Evolutionary conservation across 2,329 filamentous ascomycete genomes (phyloP).

Genomic region (Rhynchosporium agropyri): DNA sequence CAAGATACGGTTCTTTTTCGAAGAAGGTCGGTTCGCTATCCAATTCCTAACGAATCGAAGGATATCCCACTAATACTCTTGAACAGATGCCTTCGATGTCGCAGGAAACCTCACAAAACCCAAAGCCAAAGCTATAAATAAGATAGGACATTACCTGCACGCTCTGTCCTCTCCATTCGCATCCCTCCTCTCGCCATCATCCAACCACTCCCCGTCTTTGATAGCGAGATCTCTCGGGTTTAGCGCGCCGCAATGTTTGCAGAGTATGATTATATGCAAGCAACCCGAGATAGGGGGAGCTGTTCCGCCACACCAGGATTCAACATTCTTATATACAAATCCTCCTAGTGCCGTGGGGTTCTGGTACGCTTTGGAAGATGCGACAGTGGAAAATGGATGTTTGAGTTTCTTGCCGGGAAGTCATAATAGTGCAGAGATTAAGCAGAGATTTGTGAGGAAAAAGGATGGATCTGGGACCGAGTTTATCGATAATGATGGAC

Average conservation of each 20-base stretch:
- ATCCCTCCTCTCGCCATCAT: conserved; percentile 51
- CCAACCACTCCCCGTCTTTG: conserved; percentile 39
- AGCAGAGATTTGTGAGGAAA: conserved; percentile 74
- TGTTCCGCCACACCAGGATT: conserved; percentile 90
- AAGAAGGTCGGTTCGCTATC: conserved; percentile 60
- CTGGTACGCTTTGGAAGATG: conserved; percentile 97
- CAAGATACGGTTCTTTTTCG: conserved; percentile 96
- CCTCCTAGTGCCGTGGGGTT: conserved; percentile 90
- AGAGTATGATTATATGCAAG: conserved; percentile 99
- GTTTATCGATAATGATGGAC: conserved; percentile 71
- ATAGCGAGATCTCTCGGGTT: conserved; percentile 51
- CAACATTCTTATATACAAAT: conserved; percentile 87
- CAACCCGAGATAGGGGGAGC: conserved; percentile 94
- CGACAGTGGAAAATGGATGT: conserved; percentile 83
- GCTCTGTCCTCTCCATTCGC: conserved; percentile 68
- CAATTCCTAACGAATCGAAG: background rate
- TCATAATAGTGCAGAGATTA: conserved; percentile 72
- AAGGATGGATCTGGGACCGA: conserved; percentile 58
- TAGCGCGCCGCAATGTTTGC: conserved; percentile 63
- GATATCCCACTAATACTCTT: background rate
- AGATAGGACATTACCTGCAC: conserved; percentile 81
- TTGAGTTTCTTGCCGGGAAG: conserved; percentile 83
- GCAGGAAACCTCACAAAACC: conserved; percentile 70
- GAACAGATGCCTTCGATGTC: conserved; percentile 71
- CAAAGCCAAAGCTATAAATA: conserved; percentile 85